Base-by-base conservation (phyloP, 2,329 filamentous ascomycete genomes). In the Aspergillus sclerotialis region DNA sequence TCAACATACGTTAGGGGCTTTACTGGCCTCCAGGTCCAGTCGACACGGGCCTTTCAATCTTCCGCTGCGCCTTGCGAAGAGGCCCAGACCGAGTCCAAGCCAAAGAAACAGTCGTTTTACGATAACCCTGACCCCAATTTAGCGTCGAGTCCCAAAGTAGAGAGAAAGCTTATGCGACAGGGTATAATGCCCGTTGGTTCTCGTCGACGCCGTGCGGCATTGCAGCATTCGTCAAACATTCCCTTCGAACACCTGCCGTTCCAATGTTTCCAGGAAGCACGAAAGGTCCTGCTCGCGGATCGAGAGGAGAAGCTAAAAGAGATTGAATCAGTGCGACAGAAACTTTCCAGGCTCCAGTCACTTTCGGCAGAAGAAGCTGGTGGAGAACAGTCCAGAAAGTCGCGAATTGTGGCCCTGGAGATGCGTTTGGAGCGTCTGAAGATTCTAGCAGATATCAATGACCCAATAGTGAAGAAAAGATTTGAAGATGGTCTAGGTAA, bases 231-330 rank as follows among this genome's bases (percentile, higher is more conserved):
- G 68, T 44, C 73, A 42, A 75, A 82, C 51, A 68, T 94, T 32
- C 87, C 89, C 16, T 95, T 98, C 57, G 87, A 94, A 68, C 84
- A 90, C 58, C 70, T 98, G 47, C 92, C 92, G 12, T 98, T 93
- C 67, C 90, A 96, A 72, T 92, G 86, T 64, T 98, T 96, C 69
- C 92, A 98, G 65, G 89, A 95, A 67, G 92, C 92, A 26, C 78
- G 89, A 43, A 85, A 87, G 58, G 65, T 96, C 31, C 69, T 98
- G 36, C 73, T 79, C 34, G 77, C 76, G 35, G 92, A 98, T 59
- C 78, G 90, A 26, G 70, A 80, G 45, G 76, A 90, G 64, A 96
- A 94, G 68, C 52, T 96, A 32, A 67, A 72, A 40, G 70, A 80
- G 52, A 90, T 98, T 38, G 67, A 76, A 32, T 70, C 63, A 17